Percentiles rank a stretch among this genome's conserved stretches.
These are phyloP conservation scores for Rutstroemia sp. DNA, from an alignment of 2,329 filamentous ascomycete species.

Conservation along the genomic window DNA sequence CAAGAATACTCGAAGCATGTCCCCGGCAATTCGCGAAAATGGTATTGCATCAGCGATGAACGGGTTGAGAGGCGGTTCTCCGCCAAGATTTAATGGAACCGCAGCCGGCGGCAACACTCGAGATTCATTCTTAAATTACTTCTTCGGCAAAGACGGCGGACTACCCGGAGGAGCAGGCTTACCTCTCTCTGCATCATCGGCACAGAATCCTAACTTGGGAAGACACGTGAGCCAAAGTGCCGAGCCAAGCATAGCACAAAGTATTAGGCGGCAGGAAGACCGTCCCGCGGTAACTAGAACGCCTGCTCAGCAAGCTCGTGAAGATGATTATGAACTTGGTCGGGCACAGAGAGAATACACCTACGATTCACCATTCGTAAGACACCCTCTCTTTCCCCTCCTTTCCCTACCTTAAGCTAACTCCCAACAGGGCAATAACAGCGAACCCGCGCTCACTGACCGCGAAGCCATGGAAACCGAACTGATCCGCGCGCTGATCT, in stretches of 20 bases:
- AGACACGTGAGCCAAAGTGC: conserved; percentile 72
- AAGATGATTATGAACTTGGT: conserved; percentile 30
- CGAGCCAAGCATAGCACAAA: conserved; percentile 78
- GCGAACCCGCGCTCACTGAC: conserved; percentile 85
- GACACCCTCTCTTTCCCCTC: conserved; percentile 14
- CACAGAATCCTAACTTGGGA: conserved; percentile 32
- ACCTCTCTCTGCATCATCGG: conserved; percentile 28
- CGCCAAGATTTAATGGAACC: conserved; percentile 53
- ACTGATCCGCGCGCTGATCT: conserved; percentile 91
- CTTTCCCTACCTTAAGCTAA: background rate
- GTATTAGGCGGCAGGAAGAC: conserved; percentile 65
- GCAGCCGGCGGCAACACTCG: conserved; percentile 57
- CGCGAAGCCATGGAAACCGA: conserved; percentile 97
- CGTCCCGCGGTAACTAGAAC: conserved; percentile 30
- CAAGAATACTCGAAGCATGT: conserved; percentile 67
- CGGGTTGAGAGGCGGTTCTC: conserved; percentile 53
- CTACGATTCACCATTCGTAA: conserved; percentile 39
- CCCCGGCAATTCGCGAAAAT: conserved; percentile 68
- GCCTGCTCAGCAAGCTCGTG: conserved; percentile 43
- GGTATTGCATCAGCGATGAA: conserved; percentile 63
- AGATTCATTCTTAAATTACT: conserved; percentile 96
- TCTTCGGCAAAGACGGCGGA: conserved; percentile 90
- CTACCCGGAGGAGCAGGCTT: conserved; percentile 35
- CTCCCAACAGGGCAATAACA: conserved; percentile 42
- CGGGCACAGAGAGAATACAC: conserved; percentile 33